Evolutionary conservation across 176 grass and related monocot species (phyloP).

Genomic region (Urochloa ruziziensis): DNA sequence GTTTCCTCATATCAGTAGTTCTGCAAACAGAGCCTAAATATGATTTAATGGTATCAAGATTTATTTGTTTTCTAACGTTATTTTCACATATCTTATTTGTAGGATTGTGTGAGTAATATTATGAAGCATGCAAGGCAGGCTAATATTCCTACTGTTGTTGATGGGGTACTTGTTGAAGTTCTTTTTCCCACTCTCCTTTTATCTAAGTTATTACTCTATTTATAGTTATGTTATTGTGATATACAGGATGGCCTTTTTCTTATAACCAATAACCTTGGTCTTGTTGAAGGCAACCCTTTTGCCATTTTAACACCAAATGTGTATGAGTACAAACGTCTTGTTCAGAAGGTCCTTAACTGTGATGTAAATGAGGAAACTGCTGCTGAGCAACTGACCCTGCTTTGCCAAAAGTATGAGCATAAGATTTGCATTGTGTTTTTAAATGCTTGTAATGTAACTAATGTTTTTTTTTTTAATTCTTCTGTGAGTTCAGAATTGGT

Average conservation of each 20-base stretch:
- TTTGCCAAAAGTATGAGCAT: slow-evolving; percentile 63
- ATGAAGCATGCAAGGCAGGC: slow-evolving; percentile 62
- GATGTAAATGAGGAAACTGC: slow-evolving; percentile 64
- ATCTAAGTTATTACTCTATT: not conserved
- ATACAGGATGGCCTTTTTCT: slow-evolving; percentile 93
- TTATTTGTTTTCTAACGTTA: slow-evolving; percentile 14
- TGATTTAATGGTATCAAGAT: not conserved
- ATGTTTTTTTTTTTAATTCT: not conserved
- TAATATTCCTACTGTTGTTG: slow-evolving; percentile 78
- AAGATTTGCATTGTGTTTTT: not conserved
- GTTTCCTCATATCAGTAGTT: not conserved
- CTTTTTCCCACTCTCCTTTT: not conserved
- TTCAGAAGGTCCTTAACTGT: slow-evolving; percentile 78
- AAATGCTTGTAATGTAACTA: not conserved
- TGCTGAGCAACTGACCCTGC: slow-evolving; percentile 55
- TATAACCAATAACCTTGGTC: slow-evolving; percentile 68
- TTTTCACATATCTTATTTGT: slow-evolving; percentile 28
- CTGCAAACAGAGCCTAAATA: not conserved
- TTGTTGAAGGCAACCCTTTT: slow-evolving; percentile 61
- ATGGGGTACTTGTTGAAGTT: slow-evolving; percentile 59
- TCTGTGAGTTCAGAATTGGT: slow-evolving; percentile 59
- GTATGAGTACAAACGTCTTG: slow-evolving; percentile 89
- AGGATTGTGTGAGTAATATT: slow-evolving; percentile 88
- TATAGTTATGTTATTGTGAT: not conserved
- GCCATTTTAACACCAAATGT: slow-evolving; percentile 89